These are phyloP conservation scores for Chrysoporthe austroafricana DNA, from an alignment of 2,329 filamentous ascomycete genomes.

Conservation along the genomic window DNA sequence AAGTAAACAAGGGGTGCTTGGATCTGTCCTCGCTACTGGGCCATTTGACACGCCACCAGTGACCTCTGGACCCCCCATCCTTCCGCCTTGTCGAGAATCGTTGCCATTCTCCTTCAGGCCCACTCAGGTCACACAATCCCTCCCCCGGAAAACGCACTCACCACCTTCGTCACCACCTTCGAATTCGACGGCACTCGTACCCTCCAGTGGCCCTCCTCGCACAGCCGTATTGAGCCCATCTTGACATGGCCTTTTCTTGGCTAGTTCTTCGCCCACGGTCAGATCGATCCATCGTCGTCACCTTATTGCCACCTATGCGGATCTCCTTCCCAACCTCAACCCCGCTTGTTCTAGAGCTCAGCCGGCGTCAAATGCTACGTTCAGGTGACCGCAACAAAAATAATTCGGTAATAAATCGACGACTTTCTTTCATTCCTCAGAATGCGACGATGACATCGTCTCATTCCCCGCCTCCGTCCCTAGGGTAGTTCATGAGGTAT, in stretches of 20 bases:
- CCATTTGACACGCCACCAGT: conserved; percentile 8
- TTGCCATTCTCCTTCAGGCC: conserved; percentile 18
- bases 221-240: neutral
- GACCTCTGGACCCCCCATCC: conserved; percentile 16
- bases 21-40: neutral
- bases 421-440: neutral
- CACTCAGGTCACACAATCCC: conserved; percentile 23
- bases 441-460: neutral
- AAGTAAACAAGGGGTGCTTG: conserved; percentile 2
- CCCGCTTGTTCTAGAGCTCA: neutral
- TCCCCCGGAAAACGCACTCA: conserved; percentile 21
- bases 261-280: neutral
- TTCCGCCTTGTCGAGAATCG: conserved; percentile 13
- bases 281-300: neutral
- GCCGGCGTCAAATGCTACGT: neutral
- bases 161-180: conserved; percentile 4
- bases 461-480: neutral
- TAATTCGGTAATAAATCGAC: neutral
- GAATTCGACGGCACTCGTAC: conserved; percentile 17
- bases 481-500: conserved; percentile 7
- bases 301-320: conserved; percentile 4
- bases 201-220: neutral
- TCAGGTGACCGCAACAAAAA: no score
- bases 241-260: neutral
- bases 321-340: neutral